Evolutionary conservation across 2,329 filamentous ascomycete species (phyloP), one percentile per base, ranked within the genome.

Genomic region (Didymellaceae sp.): DNA sequence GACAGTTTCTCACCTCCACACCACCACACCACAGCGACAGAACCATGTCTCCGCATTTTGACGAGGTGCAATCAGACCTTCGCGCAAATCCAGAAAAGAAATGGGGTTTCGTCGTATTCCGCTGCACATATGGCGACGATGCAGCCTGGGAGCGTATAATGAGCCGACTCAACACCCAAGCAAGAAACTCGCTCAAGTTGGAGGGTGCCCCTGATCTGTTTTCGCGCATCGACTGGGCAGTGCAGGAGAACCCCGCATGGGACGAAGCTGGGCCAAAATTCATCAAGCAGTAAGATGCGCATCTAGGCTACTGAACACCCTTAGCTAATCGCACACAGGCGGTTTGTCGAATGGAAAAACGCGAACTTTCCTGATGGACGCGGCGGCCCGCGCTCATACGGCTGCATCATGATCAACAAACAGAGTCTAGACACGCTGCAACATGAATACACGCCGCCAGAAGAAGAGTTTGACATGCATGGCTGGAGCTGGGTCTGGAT

Each of bases 31-130:
- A 37, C 34, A 14, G 13, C 21, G 18, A 37, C 20, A 37, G 21
- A 24, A 24, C 21, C 5, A 37, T 37, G n/a, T 37, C 34, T 37
- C 34, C 21, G n/a, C 21, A 37, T 24, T 37, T 37, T 13, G 21
- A 37, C 21, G n/a, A 37, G 21, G 21, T 37, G n/a, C 34, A 37
- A 25, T 37, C 21, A 37, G 34, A 37, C 21, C 34, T 37, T n/a
- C 21, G 21, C 34, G 21, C 21, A n/a, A 37, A 25, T 37, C 34
- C n/a, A 39, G 35, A 39, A 17, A 26, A 17, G 22, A 58, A 55
- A 44, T 50, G 44, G 22, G 52, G 55, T n/a, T 58, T 55, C 21
- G 41, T 57, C 10, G 44, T 58, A 18, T 58, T 52, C 45, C 47
- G 44, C 35, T 52, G 44, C 41, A 55, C 52, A 31, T 58, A 55